A percentile compares a stretch with the other conserved stretches of the same genome.
phyloP scores from a whole-genome alignment of 371 early-diverging fungal species.

The Rhizomucor miehei region DNA sequence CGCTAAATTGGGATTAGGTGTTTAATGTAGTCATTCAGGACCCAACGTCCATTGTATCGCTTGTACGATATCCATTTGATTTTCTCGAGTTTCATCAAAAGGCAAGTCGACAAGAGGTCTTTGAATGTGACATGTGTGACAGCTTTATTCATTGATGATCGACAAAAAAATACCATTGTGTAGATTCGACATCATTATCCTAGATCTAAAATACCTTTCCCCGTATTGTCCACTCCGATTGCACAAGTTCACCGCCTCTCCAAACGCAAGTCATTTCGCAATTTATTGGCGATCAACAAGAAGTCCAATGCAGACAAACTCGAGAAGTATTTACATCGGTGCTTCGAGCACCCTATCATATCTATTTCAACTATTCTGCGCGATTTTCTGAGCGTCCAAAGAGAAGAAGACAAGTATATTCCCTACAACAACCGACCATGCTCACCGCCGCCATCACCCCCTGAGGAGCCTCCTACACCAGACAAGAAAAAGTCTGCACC shows the following conservation, averaged over 20 bases:
- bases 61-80: constrained; percentile 58
- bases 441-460: constrained; percentile 7
- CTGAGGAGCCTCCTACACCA: constrained; percentile 5
- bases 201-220: constrained; percentile 38
- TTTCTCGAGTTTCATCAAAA: constrained; percentile 63
- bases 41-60: constrained; percentile 40
- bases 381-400: constrained; percentile 45
- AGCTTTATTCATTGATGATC: background rate
- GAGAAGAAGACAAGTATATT: constrained; percentile 33
- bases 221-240: constrained; percentile 30
- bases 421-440: constrained; percentile 1
- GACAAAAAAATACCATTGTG: constrained; percentile 2
- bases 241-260: constrained; percentile 11
- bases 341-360: constrained; percentile 39
- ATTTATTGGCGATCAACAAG: constrained; percentile 21
- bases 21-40: constrained; percentile 57
- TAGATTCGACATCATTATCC: constrained; percentile 41
- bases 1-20: constrained; percentile 44
- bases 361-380: constrained; percentile 37
- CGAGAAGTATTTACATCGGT: constrained; percentile 40
- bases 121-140: background rate
- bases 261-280: constrained; percentile 27
- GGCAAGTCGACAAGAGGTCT: constrained; percentile 19
- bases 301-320: constrained; percentile 43
- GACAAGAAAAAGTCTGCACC: background rate